Evolutionary conservation across 345 rosid species (phyloP).

Genomic region (Turritis glabra): DNA sequence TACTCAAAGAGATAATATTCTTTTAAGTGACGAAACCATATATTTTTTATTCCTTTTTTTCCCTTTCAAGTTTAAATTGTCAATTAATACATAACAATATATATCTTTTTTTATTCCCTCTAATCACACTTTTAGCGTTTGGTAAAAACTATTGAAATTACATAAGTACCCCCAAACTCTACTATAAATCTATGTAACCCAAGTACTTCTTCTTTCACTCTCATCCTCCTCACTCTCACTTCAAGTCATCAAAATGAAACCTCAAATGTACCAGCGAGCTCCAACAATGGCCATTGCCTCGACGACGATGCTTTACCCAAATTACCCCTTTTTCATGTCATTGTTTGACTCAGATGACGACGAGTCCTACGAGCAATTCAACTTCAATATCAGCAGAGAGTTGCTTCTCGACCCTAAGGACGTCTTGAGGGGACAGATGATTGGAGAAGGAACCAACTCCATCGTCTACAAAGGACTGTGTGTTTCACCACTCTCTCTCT

Average conservation of each 20-base stretch:
- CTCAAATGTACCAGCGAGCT: background rate
- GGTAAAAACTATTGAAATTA: background rate
- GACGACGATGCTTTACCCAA: background rate
- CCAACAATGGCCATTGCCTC: background rate
- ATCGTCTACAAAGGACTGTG: conserved; percentile 57
- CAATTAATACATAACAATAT: background rate
- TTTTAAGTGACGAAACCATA: no score
- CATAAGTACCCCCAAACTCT: background rate
- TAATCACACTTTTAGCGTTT: background rate
- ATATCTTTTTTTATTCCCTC: background rate
- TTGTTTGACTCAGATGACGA: background rate
- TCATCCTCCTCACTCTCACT: background rate
- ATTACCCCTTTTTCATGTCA: background rate
- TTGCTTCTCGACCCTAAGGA: conserved; percentile 47
- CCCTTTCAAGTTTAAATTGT: background rate
- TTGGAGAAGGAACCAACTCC: conserved; percentile 55
- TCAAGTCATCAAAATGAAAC: background rate
- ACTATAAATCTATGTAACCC: background rate
- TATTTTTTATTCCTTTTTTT: background rate
- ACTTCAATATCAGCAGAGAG: conserved; percentile 41
- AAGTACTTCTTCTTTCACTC: background rate
- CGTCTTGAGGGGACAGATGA: conserved; percentile 39
- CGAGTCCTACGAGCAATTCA: conserved; percentile 27
- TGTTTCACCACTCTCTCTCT: conserved; percentile 15
- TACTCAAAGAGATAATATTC: background rate